Evolutionary conservation across 805 yeast genomes (phyloP), one percentile per base, ranked within the genome.

Genomic region (Jamesozyma piceae): DNA sequence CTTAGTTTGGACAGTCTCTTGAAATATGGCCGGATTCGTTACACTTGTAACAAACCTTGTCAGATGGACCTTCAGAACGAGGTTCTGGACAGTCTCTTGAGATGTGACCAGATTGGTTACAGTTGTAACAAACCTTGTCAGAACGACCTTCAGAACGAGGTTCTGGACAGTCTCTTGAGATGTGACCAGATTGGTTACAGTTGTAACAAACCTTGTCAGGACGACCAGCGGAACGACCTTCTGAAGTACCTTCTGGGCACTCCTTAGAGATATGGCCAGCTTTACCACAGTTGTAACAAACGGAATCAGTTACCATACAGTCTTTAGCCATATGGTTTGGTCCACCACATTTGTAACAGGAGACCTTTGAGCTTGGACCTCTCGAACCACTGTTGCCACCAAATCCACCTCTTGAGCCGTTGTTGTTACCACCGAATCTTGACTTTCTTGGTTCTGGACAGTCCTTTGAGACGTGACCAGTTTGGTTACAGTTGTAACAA

Each of bases 311-410:
- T 53, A 78, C 80, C 64, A 79, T 82, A 68, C 95, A 86, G 66
- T 86, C 95, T 70, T 85, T 82, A 51, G 95, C 95, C 68, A 80
- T 82, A 66, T 87, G 95, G 78, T 85, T 85, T 61, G 92, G 88
- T 51, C 90, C 92, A 60, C 94, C 94, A 65, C 95, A 85, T 68
- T 81, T 85, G 80, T 82, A 83, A 68, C 95, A 85, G 45, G 85
- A 75, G 42, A 58, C 59, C 44, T 48, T 53, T 38, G 55, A 37
- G 40, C 49, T 13, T 9, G 22, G 51, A 30, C 53, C 54, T 31
- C 42, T 33, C 46, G 42, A 51, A 26, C 66, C 58, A n/a, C n/a
- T n/a, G n/a, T n/a, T n/a, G n/a, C n/a, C n/a, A n/a, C n/a, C n/a
- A n/a, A n/a, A n/a, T 13, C 35, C 24, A 22, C 34, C 20, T 28